phyloP scores from a whole-genome alignment of 306 rosid genomes.

The Vachellia pachyceras region DNA sequence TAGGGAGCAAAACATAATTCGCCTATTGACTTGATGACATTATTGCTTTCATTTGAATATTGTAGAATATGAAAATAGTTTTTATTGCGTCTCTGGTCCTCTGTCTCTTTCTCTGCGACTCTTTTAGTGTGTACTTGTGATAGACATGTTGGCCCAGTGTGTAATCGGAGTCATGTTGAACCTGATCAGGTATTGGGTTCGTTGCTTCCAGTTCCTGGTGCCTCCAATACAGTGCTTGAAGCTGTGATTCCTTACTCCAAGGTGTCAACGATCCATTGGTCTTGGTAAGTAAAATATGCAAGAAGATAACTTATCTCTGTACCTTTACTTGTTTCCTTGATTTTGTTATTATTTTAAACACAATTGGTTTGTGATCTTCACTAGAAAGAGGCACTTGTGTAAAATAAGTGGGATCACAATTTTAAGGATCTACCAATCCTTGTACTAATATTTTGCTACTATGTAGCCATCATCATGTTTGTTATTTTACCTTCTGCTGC shows the following conservation, averaged over 20 bases:
- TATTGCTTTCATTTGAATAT: too few relatives aligned
- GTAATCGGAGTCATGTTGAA: not conserved
- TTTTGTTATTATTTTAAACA: constrained; percentile 32
- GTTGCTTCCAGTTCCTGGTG: constrained; percentile 82
- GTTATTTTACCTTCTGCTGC: not conserved
- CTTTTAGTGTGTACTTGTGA: not conserved
- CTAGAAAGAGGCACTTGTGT: constrained; percentile 30
- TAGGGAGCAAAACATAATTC: too few relatives aligned
- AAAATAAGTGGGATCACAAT: not conserved
- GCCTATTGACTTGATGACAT: too few relatives aligned
- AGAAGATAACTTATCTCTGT: constrained; percentile 9
- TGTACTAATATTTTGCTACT: constrained; percentile 21
- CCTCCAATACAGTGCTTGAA: constrained; percentile 84
- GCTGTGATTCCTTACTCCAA: constrained; percentile 79
- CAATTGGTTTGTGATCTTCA: constrained; percentile 32
- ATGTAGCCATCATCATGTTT: not conserved
- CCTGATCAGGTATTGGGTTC: constrained; percentile 59
- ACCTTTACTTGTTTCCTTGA: constrained; percentile 33
- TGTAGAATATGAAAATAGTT: too few relatives aligned
- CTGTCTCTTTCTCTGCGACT: constrained; percentile 13
- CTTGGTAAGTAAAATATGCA: constrained; percentile 67
- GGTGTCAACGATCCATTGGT: constrained; percentile 81
- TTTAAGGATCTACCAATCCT: too few relatives aligned
- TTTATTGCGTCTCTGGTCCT: constrained; percentile 86
- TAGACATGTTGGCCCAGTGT: not conserved